phyloP scores from a whole-genome alignment of 371 early-diverging fungal species.

The Entomophthora muscae region DNA sequence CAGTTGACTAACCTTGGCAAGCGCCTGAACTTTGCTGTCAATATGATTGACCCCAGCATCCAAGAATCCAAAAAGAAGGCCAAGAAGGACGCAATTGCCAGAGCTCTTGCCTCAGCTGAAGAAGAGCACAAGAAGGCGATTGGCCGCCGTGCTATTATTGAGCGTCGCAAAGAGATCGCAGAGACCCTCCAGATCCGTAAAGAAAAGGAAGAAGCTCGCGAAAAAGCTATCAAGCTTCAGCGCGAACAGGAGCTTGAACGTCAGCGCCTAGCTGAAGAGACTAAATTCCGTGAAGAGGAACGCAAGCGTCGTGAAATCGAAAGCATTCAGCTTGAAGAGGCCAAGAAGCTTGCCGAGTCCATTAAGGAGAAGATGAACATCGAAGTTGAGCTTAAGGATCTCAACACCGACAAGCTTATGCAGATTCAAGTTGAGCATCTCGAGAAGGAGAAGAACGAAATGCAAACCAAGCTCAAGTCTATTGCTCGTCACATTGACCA shows the following conservation, averaged over 20 bases:
- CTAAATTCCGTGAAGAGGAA: slow-evolving; percentile 65
- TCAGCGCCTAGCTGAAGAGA: slow-evolving; percentile 68
- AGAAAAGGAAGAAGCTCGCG: slow-evolving; percentile 63
- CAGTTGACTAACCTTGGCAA: slow-evolving; percentile 59
- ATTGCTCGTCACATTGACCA: slow-evolving; percentile 74
- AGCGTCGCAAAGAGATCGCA: slow-evolving; percentile 79
- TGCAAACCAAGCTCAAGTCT: slow-evolving; percentile 47
- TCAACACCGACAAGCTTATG: slow-evolving; percentile 64
- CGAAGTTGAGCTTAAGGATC: slow-evolving; percentile 46
- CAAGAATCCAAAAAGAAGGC: slow-evolving; percentile 39
- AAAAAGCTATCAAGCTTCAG: slow-evolving; percentile 42
- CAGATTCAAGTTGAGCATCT: slow-evolving; percentile 78
- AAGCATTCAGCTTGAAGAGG: slow-evolving; percentile 68
- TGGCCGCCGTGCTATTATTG: slow-evolving; percentile 67
- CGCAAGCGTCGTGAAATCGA: slow-evolving; percentile 57
- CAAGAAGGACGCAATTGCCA: slow-evolving; percentile 37
- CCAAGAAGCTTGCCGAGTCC: slow-evolving; percentile 72
- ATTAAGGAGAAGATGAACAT: slow-evolving; percentile 64
- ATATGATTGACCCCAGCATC: slow-evolving; percentile 64
- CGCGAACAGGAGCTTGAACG: slow-evolving; percentile 78
- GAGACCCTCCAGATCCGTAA: slow-evolving; percentile 59
- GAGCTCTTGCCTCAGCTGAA: slow-evolving; percentile 45
- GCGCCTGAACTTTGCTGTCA: slow-evolving; percentile 64
- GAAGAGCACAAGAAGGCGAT: slow-evolving; percentile 67
- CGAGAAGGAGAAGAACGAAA: slow-evolving; percentile 75